phyloP scores from a whole-genome alignment of 2,329 filamentous ascomycete genomes.

The Apiospora pterosperma region DNA sequence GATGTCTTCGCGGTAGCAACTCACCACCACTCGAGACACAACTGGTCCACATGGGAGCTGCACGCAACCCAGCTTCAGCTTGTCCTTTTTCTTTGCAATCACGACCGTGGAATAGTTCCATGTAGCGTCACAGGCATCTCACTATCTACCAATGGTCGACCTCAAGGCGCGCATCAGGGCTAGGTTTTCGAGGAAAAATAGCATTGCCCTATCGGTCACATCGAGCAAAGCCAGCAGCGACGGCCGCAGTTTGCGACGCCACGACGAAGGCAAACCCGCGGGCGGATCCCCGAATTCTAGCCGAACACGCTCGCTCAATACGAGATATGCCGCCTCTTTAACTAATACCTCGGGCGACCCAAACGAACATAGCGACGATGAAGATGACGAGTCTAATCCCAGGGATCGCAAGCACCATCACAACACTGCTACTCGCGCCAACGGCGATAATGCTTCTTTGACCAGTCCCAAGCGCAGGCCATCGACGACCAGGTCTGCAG shows the following conservation, averaged over 20 bases:
- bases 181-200: slow-evolving; percentile 11
- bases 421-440: slow-evolving; percentile 4
- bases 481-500: neutral
- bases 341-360: neutral
- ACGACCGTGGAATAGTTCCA: slow-evolving; percentile 2
- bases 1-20: neutral
- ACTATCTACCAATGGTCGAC: slow-evolving; percentile 9
- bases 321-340: neutral
- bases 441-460: neutral
- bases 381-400: slow-evolving; percentile 2
- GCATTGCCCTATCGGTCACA: slow-evolving; percentile 5
- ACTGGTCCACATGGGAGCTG: neutral
- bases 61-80: neutral
- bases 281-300: neutral
- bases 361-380: slow-evolving; percentile 17
- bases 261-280: neutral
- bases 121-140: slow-evolving; percentile 6
- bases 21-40: neutral
- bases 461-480: neutral
- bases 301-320: neutral
- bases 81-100: neutral
- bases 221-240: slow-evolving; percentile 9
- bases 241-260: slow-evolving; percentile 2
- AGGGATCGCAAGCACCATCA: neutral
- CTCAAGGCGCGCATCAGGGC: slow-evolving; percentile 13